Conservation (phyloP, 2,329 filamentous ascomycete species). For the Talaromyces funiculosus region DNA sequence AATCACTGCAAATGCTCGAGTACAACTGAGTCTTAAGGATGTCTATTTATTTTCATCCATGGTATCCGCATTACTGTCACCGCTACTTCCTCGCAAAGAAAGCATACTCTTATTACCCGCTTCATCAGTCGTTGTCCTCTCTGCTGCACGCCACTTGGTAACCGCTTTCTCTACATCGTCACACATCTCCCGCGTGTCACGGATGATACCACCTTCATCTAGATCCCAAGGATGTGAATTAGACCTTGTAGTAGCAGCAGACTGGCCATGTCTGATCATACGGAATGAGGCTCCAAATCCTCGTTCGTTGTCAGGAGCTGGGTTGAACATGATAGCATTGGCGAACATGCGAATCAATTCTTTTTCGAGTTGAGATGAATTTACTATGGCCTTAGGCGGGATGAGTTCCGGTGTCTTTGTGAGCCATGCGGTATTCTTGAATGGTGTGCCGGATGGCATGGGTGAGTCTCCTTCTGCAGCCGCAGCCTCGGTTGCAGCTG, state of each 20-base stretch:
- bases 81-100: constrained; percentile 32
- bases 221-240: constrained; percentile 56
- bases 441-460: constrained; percentile 28
- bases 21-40: constrained; percentile 1
- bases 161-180: constrained; percentile 76
- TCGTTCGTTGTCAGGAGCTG: constrained; percentile 67
- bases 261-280: constrained; percentile 40
- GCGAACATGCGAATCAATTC: constrained; percentile 96
- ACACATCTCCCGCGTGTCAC: constrained; percentile 85
- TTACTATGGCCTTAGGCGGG: constrained; percentile 85
- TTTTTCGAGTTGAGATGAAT: constrained; percentile 84
- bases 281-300: constrained; percentile 61
- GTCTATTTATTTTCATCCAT: constrained; percentile 30
- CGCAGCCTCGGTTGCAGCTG: constrained; percentile 51
- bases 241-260: constrained; percentile 17
- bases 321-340: constrained; percentile 98
- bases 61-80: constrained; percentile 34
- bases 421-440: constrained; percentile 39
- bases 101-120: constrained; percentile 33
- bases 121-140: constrained; percentile 42
- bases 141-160: constrained; percentile 67
- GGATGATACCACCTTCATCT: constrained; percentile 80
- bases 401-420: constrained; percentile 68
- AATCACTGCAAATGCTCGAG: background rate
- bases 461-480: constrained; percentile 52